Conservation (phyloP, 306 rosid species). For the Cicer cuneatum region DNA sequence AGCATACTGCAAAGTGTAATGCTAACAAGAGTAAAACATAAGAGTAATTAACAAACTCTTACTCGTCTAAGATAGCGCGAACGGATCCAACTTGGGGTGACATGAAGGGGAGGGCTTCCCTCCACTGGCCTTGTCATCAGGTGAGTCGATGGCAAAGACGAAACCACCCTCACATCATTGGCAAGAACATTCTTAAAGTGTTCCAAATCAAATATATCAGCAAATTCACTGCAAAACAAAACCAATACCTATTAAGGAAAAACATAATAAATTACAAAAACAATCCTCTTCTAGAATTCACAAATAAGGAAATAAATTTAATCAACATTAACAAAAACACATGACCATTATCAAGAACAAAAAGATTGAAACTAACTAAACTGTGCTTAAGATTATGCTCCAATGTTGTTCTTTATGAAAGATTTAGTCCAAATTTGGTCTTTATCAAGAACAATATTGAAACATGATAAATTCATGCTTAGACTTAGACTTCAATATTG, state of each 20-base stretch:
- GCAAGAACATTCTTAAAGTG: conserved; percentile 86
- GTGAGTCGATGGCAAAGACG: conserved; percentile 91
- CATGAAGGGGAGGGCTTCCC: conserved; percentile 81
- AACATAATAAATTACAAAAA: neutral
- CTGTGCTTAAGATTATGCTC: neutral
- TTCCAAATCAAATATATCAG: conserved; percentile 94
- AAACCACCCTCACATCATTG: conserved; percentile 75
- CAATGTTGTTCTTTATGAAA: neutral
- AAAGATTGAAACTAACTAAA: conserved; percentile 8
- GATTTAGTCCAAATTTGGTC: conserved; percentile 12
- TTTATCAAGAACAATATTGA: conserved; percentile 7
- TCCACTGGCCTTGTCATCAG: conserved; percentile 87
- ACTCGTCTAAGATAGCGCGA: conserved; percentile 81
- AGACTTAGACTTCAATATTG: neutral
- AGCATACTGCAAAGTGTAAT: conserved; percentile 12
- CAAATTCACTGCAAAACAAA: conserved; percentile 80
- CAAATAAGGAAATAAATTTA: conserved; percentile 28
- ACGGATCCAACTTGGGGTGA: conserved; percentile 84
- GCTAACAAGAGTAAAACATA: conserved; percentile 6
- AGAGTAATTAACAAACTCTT: conserved; percentile 40
- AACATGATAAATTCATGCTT: neutral
- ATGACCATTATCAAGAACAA: conserved; percentile 19
- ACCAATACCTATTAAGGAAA: conserved; percentile 39
- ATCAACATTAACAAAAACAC: neutral
- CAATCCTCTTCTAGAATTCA: neutral